These are phyloP conservation scores for Pseudocercospora vitis DNA, from an alignment of 2,329 filamentous ascomycete genomes.

Conservation along the genomic window DNA sequence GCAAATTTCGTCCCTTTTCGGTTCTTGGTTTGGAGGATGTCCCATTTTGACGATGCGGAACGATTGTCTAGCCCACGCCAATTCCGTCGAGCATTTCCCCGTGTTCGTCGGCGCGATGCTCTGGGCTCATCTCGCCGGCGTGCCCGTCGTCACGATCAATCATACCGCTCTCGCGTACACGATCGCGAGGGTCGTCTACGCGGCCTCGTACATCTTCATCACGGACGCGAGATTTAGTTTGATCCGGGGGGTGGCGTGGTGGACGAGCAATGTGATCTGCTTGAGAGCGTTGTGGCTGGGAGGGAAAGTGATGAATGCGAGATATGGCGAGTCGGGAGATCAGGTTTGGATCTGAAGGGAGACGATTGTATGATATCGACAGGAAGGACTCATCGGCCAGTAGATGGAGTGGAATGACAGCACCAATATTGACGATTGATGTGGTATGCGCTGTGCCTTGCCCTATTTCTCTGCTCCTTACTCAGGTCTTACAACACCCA, in stretches of 20 bases:
- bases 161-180: constrained; percentile 44
- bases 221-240: constrained; percentile 40
- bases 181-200: constrained; percentile 45
- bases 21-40: too few relatives aligned
- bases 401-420: too few relatives aligned
- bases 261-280: constrained; percentile 47
- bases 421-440: too few relatives aligned
- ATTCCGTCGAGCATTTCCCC: constrained; percentile 47
- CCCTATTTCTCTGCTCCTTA: too few relatives aligned
- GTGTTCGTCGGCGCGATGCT: constrained; percentile 43
- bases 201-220: constrained; percentile 43
- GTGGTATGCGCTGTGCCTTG: too few relatives aligned
- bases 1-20: too few relatives aligned
- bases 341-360: not conserved
- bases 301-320: constrained; percentile 34
- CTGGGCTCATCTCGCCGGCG: constrained; percentile 44
- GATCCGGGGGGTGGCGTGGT: constrained; percentile 45
- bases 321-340: constrained; percentile 1
- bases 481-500: too few relatives aligned
- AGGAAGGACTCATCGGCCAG: too few relatives aligned
- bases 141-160: constrained; percentile 43
- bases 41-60: too few relatives aligned
- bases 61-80: constrained; percentile 52
- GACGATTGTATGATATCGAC: too few relatives aligned
- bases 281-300: constrained; percentile 41